Conservation (phyloP, 331 rosid species). For the Malus hybrid region DNA sequence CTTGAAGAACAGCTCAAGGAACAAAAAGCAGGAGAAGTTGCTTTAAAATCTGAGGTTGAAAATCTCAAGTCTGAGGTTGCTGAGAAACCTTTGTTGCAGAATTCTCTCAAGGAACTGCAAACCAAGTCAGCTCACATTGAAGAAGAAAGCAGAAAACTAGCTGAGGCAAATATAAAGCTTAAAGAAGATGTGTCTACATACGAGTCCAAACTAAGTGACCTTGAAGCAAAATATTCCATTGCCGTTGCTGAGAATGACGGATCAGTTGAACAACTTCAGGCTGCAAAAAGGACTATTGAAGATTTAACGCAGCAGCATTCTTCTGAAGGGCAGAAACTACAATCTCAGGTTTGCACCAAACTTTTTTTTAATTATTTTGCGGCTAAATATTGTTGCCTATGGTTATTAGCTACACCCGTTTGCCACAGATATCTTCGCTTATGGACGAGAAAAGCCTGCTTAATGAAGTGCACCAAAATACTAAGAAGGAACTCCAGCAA, state of each 20-base stretch:
- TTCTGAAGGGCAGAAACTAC: slow-evolving; percentile 55
- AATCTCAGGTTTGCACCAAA: slow-evolving; percentile 62
- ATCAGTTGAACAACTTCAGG: slow-evolving; percentile 39
- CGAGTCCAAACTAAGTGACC: slow-evolving; percentile 52
- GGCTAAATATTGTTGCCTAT: neutral
- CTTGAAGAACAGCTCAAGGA: slow-evolving; percentile 70
- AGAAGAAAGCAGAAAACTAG: slow-evolving; percentile 43
- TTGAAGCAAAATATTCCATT: slow-evolving; percentile 37
- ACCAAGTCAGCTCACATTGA: slow-evolving; percentile 41
- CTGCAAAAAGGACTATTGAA: slow-evolving; percentile 37
- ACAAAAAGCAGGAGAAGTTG: slow-evolving; percentile 45
- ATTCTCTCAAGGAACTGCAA: slow-evolving; percentile 53
- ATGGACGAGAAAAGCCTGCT: slow-evolving; percentile 69
- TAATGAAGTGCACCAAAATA: slow-evolving; percentile 55
- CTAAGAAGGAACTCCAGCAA: slow-evolving; percentile 65
- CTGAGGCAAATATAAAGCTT: slow-evolving; percentile 55
- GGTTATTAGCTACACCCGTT: neutral
- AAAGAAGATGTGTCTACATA: slow-evolving; percentile 39
- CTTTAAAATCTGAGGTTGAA: slow-evolving; percentile 55
- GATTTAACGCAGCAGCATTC: slow-evolving; percentile 49
- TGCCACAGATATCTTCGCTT: slow-evolving; percentile 60
- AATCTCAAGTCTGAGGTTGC: slow-evolving; percentile 54
- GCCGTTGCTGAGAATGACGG: slow-evolving; percentile 55
- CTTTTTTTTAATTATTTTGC: neutral
- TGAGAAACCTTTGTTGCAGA: slow-evolving; percentile 52